Percentiles rank a stretch among this genome's conserved stretches.
Conservation (phyloP, 441 rosid genomes). For the Geranium incanum region DNA sequence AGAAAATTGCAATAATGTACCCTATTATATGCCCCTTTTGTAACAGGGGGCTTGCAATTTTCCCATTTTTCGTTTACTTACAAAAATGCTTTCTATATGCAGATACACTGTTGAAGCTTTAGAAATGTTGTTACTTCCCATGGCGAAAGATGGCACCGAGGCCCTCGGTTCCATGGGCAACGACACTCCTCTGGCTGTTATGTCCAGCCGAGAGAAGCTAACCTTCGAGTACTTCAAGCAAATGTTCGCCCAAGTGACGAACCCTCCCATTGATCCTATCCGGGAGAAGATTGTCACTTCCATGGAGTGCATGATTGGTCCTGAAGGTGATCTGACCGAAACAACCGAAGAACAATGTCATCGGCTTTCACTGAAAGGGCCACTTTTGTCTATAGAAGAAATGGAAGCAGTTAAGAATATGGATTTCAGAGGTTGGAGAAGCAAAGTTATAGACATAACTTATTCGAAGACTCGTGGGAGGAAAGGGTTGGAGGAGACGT, state of each 20-base stretch:
- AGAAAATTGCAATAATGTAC: too few relatives aligned
- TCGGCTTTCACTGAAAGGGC: slow-evolving; percentile 88
- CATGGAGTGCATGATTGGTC: slow-evolving; percentile 99
- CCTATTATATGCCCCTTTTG: too few relatives aligned
- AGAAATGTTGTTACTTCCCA: slow-evolving; percentile 98
- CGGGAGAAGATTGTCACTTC: slow-evolving; percentile 99
- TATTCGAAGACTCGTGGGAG: slow-evolving; percentile 68
- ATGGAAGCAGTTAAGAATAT: slow-evolving; percentile 87
- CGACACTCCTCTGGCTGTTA: slow-evolving; percentile 95
- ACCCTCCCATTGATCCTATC: slow-evolving; percentile 99
- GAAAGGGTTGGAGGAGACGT: slow-evolving; percentile 87
- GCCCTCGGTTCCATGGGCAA: slow-evolving; percentile 99
- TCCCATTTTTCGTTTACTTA: slow-evolving; percentile 13
- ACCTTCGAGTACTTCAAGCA: slow-evolving; percentile 97
- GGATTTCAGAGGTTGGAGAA: slow-evolving; percentile 88
- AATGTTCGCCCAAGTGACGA: slow-evolving; percentile 99
- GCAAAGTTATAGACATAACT: slow-evolving; percentile 87
- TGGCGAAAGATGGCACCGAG: slow-evolving; percentile 96
- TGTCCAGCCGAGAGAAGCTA: slow-evolving; percentile 87
- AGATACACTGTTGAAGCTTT: slow-evolving; percentile 95
- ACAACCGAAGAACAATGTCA: slow-evolving; percentile 96
- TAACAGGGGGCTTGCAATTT: neutral
- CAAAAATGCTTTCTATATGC: slow-evolving; percentile 27
- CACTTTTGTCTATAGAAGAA: slow-evolving; percentile 79
- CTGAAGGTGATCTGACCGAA: slow-evolving; percentile 99